A percentile compares a stretch with the other conserved stretches of the same genome.
Conservation (phyloP, 129 eudicot genomes). For the Sambucus nigra region DNA sequence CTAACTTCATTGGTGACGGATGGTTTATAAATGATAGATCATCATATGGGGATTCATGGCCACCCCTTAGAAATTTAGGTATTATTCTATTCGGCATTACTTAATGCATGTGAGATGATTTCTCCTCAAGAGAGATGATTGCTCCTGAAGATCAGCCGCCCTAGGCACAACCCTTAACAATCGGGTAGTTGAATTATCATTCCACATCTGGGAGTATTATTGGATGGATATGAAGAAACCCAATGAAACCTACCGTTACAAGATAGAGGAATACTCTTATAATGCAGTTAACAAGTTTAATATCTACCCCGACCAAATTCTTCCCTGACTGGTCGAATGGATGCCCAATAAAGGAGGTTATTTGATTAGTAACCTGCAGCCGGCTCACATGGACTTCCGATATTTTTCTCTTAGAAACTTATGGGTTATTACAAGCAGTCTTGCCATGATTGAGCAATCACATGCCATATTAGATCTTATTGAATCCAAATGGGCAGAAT, state of each 20-base stretch:
- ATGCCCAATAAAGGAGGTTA: slow-evolving; percentile 94
- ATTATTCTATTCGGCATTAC: slow-evolving; percentile 84
- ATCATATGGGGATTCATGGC: slow-evolving; percentile 99
- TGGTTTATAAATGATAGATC: slow-evolving; percentile 97
- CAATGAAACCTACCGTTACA: slow-evolving; percentile 86
- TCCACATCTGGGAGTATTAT: slow-evolving; percentile 86
- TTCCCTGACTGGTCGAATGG: slow-evolving; percentile 94
- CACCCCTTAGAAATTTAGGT: slow-evolving; percentile 99
- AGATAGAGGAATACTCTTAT: slow-evolving; percentile 86
- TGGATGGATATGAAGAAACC: slow-evolving; percentile 86
- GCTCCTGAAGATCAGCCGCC: slow-evolving; percentile 67
- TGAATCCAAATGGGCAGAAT: slow-evolving; percentile 82
- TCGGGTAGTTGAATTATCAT: slow-evolving; percentile 76
- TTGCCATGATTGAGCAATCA: slow-evolving; percentile 69
- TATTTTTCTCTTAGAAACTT: slow-evolving; percentile 87
- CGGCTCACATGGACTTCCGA: slow-evolving; percentile 97
- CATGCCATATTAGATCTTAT: slow-evolving; percentile 78
- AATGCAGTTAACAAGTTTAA: slow-evolving; percentile 95
- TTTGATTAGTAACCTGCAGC: slow-evolving; percentile 91
- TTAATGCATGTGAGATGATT: slow-evolving; percentile 85
- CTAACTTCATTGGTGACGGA: slow-evolving; percentile 91
- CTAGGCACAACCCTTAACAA: slow-evolving; percentile 61
- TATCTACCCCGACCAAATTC: slow-evolving; percentile 93
- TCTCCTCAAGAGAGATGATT: slow-evolving; percentile 79
- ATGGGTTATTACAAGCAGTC: slow-evolving; percentile 75